Evolutionary conservation across 202 grass and related monocot genomes (phyloP).

Genomic region (Setaria viridis): DNA sequence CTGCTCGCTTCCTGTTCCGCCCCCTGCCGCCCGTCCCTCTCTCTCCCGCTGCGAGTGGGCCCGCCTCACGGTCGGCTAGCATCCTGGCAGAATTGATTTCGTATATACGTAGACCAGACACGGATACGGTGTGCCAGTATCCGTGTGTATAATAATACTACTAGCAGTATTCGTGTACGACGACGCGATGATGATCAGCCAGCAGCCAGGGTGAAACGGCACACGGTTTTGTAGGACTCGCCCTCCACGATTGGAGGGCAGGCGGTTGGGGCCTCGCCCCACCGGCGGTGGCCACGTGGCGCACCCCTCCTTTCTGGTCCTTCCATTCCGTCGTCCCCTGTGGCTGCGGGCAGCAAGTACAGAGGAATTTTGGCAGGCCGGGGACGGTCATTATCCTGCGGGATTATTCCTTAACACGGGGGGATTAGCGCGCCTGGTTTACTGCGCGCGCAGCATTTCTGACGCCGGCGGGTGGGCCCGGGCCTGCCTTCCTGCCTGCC

Average conservation of each 20-base stretch:
- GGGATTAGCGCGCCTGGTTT: background rate
- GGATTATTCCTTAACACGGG: background rate
- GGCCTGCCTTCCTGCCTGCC: background rate
- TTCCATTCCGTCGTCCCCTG: background rate
- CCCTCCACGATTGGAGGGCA: slow-evolving; percentile 39
- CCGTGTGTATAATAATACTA: background rate
- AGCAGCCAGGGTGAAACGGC: slow-evolving; percentile 32
- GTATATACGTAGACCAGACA: background rate
- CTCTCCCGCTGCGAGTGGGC: slow-evolving; percentile 27
- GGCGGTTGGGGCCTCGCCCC: slow-evolving; percentile 34
- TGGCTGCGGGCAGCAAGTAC: no score
- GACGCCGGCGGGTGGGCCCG: background rate
- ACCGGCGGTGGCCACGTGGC: slow-evolving; percentile 37
- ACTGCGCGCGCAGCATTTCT: slow-evolving; percentile 11
- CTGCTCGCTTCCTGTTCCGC: background rate
- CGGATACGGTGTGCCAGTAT: background rate
- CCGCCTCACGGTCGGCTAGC: slow-evolving; percentile 4
- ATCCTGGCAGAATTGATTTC: background rate
- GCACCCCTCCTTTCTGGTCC: background rate
- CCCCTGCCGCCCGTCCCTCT: background rate
- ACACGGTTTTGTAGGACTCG: slow-evolving; percentile 33
- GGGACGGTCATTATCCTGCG: slow-evolving; percentile 6
- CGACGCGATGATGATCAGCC: background rate
- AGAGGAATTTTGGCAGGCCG: background rate
- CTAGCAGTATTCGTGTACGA: background rate